A percentile compares a stretch with the other conserved stretches of the same genome.
These are phyloP conservation scores for Ambrosiella xylebori DNA, from an alignment of 2,329 filamentous ascomycete genomes.

Conservation along the genomic window DNA sequence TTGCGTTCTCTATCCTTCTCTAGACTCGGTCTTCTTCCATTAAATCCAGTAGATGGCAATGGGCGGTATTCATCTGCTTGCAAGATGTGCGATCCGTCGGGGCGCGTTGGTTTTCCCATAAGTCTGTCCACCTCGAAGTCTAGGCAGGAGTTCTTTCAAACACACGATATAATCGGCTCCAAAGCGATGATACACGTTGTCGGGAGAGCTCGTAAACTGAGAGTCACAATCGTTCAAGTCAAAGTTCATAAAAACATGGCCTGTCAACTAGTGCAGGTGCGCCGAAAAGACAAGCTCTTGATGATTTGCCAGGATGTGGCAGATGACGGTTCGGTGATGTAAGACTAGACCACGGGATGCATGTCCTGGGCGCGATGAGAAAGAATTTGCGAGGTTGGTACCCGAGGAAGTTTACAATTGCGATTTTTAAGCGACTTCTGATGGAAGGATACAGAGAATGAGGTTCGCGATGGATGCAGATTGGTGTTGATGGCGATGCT, in stretches of 20 bases:
- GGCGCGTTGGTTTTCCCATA: conserved; percentile 1
- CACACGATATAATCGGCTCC: background rate
- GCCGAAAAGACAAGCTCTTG: background rate
- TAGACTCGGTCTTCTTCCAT: no score
- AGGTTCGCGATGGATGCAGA: background rate
- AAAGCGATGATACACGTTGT: background rate
- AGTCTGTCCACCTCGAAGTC: background rate
- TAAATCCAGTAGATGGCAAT: background rate
- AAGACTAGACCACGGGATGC: background rate
- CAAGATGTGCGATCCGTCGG: background rate
- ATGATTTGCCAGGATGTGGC: background rate
- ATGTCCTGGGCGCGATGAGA: background rate
- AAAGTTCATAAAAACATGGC: conserved; percentile 1
- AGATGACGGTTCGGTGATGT: background rate
- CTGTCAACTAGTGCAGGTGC: background rate
- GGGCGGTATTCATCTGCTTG: background rate
- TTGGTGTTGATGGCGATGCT: background rate
- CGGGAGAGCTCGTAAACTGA: background rate
- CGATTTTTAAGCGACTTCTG: no score
- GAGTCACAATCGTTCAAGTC: background rate
- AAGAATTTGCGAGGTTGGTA: no score
- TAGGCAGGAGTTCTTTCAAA: no score
- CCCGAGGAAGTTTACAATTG: no score
- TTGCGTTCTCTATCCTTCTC: background rate
- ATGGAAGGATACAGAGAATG: background rate